phyloP scores from a whole-genome alignment of 2,329 filamentous ascomycete genomes.

The Endothia cerciana region DNA sequence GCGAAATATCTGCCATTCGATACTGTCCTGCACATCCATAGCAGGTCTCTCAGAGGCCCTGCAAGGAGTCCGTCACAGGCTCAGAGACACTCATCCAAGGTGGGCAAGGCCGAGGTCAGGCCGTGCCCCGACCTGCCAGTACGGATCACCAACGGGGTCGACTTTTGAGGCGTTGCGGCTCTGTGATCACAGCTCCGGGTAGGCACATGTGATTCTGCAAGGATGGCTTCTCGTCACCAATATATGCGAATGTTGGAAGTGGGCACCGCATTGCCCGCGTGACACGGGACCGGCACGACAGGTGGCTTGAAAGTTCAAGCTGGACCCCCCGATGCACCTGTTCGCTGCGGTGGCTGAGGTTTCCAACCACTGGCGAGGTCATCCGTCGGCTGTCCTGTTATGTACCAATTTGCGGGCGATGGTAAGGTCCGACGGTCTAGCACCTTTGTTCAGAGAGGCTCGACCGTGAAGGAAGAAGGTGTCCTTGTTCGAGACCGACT shows the following conservation, averaged over 20 bases:
- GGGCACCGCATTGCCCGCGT: not conserved
- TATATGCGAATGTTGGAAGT: not conserved
- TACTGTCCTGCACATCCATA: not conserved
- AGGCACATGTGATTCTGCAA: not conserved
- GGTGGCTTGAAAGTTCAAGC: not conserved
- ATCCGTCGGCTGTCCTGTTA: not conserved
- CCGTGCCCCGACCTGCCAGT: not conserved
- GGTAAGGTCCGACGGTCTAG: not conserved
- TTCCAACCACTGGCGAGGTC: not conserved
- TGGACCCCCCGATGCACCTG: not conserved
- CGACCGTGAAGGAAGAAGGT: not conserved
- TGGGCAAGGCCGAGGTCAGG: not conserved
- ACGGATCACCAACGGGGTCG: not conserved
- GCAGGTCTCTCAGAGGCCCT: not conserved
- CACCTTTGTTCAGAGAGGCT: not conserved
- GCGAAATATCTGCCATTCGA: not conserved
- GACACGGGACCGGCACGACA: not conserved
- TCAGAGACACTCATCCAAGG: not conserved
- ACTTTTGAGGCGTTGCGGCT: not conserved
- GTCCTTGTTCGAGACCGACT: not conserved
- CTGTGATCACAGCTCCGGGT: not conserved
- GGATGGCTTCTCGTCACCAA: not conserved
- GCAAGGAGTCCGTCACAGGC: not conserved
- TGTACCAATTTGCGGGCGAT: not conserved
- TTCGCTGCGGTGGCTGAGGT: not conserved